Percentiles rank a stretch among this genome's conserved stretches.
phyloP scores from a whole-genome alignment of 1,284 basidiomycete genomes.

The Cystobasidium sp. region DNA sequence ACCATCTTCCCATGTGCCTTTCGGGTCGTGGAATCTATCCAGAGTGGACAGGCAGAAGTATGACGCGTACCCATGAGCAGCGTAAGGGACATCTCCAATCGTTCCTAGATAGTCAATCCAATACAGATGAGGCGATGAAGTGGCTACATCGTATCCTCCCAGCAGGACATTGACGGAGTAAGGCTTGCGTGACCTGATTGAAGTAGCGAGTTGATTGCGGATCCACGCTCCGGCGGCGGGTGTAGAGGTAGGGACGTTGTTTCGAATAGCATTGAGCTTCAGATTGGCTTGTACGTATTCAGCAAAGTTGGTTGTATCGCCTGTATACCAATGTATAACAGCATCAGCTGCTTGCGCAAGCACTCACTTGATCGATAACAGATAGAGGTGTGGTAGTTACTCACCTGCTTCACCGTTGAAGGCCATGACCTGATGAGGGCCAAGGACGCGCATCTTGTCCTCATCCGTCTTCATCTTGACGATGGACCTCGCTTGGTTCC shows the following conservation, averaged over 20 bases:
- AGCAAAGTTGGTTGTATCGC: conserved; percentile 95
- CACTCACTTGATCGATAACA: not conserved
- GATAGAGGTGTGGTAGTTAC: conserved; percentile 52
- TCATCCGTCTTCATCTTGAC: conserved; percentile 64
- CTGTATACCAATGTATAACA: conserved; percentile 59
- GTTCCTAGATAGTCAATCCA: conserved; percentile 98
- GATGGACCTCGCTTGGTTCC: conserved; percentile 40
- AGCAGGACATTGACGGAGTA: conserved; percentile 92
- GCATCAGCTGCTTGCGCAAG: conserved; percentile 29
- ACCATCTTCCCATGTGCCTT: conserved; percentile 80
- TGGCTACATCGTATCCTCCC: conserved; percentile 82
- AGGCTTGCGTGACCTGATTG: conserved; percentile 82
- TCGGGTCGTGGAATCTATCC: conserved; percentile 85
- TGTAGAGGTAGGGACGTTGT: conserved; percentile 85
- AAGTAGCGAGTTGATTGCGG: conserved; percentile 83
- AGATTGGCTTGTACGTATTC: conserved; percentile 96
- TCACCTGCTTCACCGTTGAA: conserved; percentile 89
- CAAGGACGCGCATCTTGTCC: conserved; percentile 93
- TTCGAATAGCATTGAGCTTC: conserved; percentile 90
- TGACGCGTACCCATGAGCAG: conserved; percentile 91
- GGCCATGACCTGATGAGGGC: conserved; percentile 91
- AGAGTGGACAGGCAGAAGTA: conserved; percentile 91
- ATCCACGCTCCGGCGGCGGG: conserved; percentile 93
- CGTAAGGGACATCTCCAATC: conserved; percentile 84
- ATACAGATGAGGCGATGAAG: conserved; percentile 71